Base-by-base conservation (phyloP, 177 flowering plant species). In the Viscum album region DNA sequence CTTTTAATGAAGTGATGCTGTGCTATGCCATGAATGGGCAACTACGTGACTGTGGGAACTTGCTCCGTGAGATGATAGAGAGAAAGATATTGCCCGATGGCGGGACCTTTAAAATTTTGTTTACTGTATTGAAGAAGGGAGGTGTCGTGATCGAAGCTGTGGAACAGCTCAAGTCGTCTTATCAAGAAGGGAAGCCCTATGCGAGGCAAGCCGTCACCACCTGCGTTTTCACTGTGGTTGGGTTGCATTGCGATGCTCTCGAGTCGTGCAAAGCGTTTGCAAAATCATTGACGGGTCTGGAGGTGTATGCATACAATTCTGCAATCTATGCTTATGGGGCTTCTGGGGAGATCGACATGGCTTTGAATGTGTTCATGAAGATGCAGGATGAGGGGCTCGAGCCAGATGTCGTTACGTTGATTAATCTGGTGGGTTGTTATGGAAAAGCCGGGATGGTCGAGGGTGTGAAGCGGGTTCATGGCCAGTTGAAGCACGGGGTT, bases 381-480 rank as follows among this genome's bases (percentile, higher is more conserved):
- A 93, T 90, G 97, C 89, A 83, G 80, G 92, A 88, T 75, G 71
- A 76, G 61, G 89, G 88, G 29, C n/a, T 88, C 35, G 79, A 81
- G 66, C 88, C 96, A 15, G 96, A 88, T 69, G 35, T 82, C 58
- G 87, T 89, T 54, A 93, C 98, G 34, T 74, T 76, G 54, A 87
- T 88, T 31, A 65, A 79, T 80, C 84, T 93, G 69, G 88, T 84
- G 0, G 70, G 52, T 54, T 89, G 96, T 73, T 93, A 93, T 79
- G 92, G 92, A 54, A 85, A 80, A 85, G 92, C 94, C 30, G 86
- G 93, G 47, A 79, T 90, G 86, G 68, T 89, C 61, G 96, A 84
- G 77, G 98, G 94, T 56, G 81, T 93, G 76, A 89, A 86, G 75
- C 78, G 94, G 47, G 79, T 93, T 16, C 74, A 85, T 67, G 81